Conservation (phyloP, 1,284 basidiomycete species). For the Trametes pubescens region DNA sequence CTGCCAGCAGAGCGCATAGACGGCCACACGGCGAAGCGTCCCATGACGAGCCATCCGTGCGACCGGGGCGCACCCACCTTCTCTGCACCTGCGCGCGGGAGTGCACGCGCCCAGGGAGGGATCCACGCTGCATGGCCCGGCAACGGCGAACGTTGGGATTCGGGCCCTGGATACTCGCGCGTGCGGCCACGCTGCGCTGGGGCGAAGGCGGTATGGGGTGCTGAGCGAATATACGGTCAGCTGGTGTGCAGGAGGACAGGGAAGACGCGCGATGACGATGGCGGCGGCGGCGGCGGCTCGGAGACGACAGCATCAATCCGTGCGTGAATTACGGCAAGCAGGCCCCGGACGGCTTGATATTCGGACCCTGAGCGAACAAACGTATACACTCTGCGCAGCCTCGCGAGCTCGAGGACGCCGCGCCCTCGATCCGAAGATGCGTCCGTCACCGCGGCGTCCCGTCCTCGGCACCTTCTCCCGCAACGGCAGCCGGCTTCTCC, state of each 20-base stretch:
- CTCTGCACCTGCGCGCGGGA: neutral
- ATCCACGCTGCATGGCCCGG: constrained; percentile 15
- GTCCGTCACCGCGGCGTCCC: constrained; percentile 1
- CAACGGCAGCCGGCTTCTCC: constrained; percentile 7
- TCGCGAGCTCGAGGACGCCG: neutral
- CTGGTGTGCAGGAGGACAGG: neutral
- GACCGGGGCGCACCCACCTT: constrained; percentile 7
- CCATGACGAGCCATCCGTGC: constrained; percentile 18
- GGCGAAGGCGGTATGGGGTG: neutral
- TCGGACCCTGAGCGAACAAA: neutral
- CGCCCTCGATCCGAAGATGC: too few species aligned
- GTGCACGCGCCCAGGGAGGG: neutral
- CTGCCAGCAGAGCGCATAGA: neutral
- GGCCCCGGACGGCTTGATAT: neutral
- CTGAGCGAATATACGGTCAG: neutral
- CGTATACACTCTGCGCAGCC: neutral
- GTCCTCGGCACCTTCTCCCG: neutral
- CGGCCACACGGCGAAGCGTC: neutral
- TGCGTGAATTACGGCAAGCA: constrained; percentile 12
- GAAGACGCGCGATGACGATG: constrained; percentile 12
- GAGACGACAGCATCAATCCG: constrained; percentile 10
- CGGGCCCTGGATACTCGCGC: constrained; percentile 7
- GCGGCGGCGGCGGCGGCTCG: neutral
- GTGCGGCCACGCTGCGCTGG: neutral
- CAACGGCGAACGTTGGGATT: constrained; percentile 5